phyloP scores from a whole-genome alignment of 352 stramenopile genomes.

The Globisporangium alternatum region DNA sequence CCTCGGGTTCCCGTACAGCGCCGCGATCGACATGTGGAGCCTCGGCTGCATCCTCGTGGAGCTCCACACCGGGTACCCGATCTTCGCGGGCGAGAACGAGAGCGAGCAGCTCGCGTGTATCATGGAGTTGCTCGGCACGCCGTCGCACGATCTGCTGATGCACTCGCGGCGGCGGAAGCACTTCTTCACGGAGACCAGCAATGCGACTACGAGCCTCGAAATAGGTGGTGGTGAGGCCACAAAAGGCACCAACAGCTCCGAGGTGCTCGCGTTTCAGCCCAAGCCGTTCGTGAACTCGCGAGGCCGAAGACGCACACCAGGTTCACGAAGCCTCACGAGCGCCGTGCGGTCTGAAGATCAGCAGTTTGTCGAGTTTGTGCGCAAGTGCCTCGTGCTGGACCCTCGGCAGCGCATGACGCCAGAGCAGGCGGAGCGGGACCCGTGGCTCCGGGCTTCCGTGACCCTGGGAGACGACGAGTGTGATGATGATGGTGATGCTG shows the following conservation, averaged over 20 bases:
- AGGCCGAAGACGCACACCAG: slow-evolving; percentile 41
- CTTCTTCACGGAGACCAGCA: slow-evolving; percentile 59
- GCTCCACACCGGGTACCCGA: slow-evolving; percentile 69
- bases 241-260: background rate
- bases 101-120: slow-evolving; percentile 84
- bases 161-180: slow-evolving; percentile 54
- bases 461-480: too few relatives aligned
- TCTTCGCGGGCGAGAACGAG: slow-evolving; percentile 87
- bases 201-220: background rate
- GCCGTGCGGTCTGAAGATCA: slow-evolving; percentile 44
- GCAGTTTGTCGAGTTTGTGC: slow-evolving; percentile 58
- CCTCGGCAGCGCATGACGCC: slow-evolving; percentile 55
- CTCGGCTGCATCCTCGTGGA: slow-evolving; percentile 86
- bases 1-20: slow-evolving; percentile 85
- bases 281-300: slow-evolving; percentile 64
- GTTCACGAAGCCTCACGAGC: slow-evolving; percentile 32
- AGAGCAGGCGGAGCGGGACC: slow-evolving; percentile 49
- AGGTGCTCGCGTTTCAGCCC: slow-evolving; percentile 24
- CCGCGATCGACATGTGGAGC: slow-evolving; percentile 90
- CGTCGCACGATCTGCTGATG: slow-evolving; percentile 38
- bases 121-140: slow-evolving; percentile 71
- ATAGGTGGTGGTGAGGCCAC: background rate
- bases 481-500: background rate
- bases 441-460: slow-evolving; percentile 38
- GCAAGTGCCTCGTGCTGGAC: slow-evolving; percentile 69